Evolutionary conservation across 202 grass and related monocot species (phyloP).

Genomic region (Cymbopogon flexuosus): DNA sequence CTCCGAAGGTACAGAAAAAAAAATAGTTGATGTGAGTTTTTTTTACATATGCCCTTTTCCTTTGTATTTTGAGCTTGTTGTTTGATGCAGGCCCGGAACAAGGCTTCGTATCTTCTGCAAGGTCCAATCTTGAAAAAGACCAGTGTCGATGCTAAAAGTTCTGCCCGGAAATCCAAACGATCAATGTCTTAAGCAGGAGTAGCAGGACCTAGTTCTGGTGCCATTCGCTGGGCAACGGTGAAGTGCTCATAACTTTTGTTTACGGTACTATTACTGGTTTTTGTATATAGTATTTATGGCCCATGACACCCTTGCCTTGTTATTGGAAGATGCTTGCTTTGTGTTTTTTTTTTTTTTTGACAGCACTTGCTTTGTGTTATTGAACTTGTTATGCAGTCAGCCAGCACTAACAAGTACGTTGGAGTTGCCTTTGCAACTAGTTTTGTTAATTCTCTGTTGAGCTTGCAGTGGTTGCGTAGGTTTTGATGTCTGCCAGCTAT

Average conservation of each 20-base stretch:
- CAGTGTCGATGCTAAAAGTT: constrained; percentile 3
- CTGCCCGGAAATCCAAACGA: neutral
- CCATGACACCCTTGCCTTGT: neutral
- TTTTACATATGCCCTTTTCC: neutral
- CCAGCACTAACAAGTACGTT: neutral
- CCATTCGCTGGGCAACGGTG: neutral
- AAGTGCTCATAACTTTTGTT: neutral
- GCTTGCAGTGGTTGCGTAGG: neutral
- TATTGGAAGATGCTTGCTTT: neutral
- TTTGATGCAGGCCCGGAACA: constrained; percentile 60
- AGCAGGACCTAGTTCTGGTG: neutral
- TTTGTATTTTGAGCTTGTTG: neutral
- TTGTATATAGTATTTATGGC: neutral
- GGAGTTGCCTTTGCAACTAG: neutral
- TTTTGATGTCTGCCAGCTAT: neutral
- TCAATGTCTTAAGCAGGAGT: neutral
- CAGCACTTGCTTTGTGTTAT: neutral
- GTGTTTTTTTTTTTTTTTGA: neutral
- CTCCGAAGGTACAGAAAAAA: constrained; percentile 52
- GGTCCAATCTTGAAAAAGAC: constrained; percentile 34
- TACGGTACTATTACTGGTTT: neutral
- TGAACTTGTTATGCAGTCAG: neutral
- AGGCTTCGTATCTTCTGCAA: constrained; percentile 83
- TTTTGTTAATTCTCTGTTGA: neutral
- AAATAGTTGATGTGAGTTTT: neutral